A percentile compares a stretch with the other conserved stretches of the same genome.
phyloP scores from a whole-genome alignment of 202 grass and related monocot genomes.

The Setaria italica region DNA sequence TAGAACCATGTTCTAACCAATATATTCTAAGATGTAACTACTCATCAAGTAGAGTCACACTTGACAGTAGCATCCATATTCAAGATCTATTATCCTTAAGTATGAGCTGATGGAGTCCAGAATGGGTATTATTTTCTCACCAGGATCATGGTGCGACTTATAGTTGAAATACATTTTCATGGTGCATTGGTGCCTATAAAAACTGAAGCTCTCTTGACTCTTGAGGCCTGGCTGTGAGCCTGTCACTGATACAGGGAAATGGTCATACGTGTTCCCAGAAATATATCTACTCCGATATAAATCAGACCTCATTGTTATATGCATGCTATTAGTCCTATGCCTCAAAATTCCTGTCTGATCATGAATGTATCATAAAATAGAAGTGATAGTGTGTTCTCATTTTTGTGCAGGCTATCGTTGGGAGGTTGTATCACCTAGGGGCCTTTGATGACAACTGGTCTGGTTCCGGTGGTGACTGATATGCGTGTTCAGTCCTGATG shows the following conservation, averaged over 20 bases:
- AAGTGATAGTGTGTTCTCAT: background rate
- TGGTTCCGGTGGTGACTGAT: background rate
- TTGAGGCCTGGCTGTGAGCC: no score
- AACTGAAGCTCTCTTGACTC: no score
- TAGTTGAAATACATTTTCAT: background rate
- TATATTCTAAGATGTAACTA: background rate
- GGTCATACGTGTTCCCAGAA: no score
- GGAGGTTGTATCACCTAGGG: background rate
- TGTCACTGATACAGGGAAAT: no score
- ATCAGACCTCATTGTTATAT: background rate
- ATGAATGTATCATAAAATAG: background rate
- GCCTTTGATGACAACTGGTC: constrained; percentile 7
- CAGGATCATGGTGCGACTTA: background rate
- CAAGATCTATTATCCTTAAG: background rate
- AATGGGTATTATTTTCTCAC: background rate
- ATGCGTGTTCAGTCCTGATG: background rate
- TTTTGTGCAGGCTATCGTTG: background rate
- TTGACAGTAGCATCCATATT: background rate
- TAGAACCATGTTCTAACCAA: background rate
- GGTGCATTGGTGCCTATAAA: background rate
- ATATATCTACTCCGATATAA: no score
- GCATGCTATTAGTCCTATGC: background rate
- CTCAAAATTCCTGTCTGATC: background rate
- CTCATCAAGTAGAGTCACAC: background rate
- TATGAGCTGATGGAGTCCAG: background rate